Conservation (phyloP, 345 rosid genomes). For the Rhodamnia rubescens region DNA sequence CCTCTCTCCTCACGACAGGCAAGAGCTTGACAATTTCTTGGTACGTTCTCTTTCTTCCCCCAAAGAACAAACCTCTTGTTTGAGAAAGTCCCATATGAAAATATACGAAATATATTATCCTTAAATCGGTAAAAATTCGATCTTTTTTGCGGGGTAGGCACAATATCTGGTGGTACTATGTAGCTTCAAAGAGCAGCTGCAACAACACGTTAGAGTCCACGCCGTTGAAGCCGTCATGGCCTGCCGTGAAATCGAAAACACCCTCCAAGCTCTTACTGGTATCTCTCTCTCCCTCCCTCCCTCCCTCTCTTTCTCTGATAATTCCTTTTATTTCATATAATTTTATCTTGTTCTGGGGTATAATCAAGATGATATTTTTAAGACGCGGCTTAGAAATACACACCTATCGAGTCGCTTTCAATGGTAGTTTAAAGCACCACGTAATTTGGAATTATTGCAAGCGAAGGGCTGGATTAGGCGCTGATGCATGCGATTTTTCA, state of each 20-base stretch:
- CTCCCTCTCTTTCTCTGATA: not conserved
- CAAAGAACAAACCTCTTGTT: not conserved
- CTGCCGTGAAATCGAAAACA: constrained; percentile 92
- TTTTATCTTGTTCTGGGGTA: not conserved
- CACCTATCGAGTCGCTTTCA: not conserved
- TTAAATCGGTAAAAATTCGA: no score
- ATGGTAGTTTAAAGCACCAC: not conserved
- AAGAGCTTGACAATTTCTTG: constrained; percentile 91
- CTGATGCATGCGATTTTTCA: not conserved
- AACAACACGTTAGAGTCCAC: constrained; percentile 94
- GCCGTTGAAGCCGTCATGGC: constrained; percentile 99
- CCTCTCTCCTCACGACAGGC: constrained; percentile 63
- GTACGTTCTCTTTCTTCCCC: constrained; percentile 12
- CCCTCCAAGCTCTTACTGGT: constrained; percentile 92
- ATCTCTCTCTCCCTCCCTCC: not conserved
- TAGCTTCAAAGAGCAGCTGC: constrained; percentile 94
- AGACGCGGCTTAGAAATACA: not conserved
- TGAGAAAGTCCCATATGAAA: not conserved
- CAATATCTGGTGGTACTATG: constrained; percentile 88
- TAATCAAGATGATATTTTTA: not conserved
- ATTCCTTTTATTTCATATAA: not conserved
- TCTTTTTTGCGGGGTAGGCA: constrained; percentile 23
- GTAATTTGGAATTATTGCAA: not conserved
- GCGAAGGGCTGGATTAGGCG: not conserved
- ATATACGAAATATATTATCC: not conserved